Evolutionary conservation across 768 basidiomycete species (phyloP), one percentile per base, ranked within the genome.

Genomic region (Termitomyces sp.): DNA sequence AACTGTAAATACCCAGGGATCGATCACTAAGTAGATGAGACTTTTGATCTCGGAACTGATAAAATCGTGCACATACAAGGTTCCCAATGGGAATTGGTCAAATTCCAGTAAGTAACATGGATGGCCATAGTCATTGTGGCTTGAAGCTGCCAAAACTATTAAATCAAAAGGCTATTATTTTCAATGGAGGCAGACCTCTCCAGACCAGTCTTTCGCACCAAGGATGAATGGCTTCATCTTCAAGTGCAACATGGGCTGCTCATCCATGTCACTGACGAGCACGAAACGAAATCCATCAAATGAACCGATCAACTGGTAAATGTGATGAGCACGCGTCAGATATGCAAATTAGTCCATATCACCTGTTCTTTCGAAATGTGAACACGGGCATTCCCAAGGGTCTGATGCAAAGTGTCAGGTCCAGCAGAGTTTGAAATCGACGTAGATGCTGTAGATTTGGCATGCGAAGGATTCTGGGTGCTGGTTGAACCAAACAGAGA

Each of bases 61-160:
- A 34, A 24, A 50, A 6, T 13, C 33, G 41, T 57, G 13, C 1
- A 73, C 87, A 62, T 68, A 91, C 90, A 70, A 33, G 97, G 96
- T 72, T 98, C 97, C 94, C 97, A 99, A 67, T 98, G 94, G 50
- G 97, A 98, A 68, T 97, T 98, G 24, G 88, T 87, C 52, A 98
- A 73, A 71, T 99, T 99, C 93, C 94, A 99, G 67, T 97, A 99
- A 59, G 87, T 93, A 70, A 97, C 88, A 52, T 88, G 85, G 3
- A 86, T 87, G 24, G 88, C 86, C 66, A 98, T 76, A 0, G 89
- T 87, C 1, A 91, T 89, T 6, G 88, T 86, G 6, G 93, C 91
- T 68, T 89, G 88, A 47, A 98, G 74, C 96, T 98, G 62, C 44
- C 51, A 4, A 51, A 49, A 45, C 33, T 52, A 24, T 49, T 13